Base-by-base conservation (phyloP, 441 rosid species). In the Manihot esculenta region DNA sequence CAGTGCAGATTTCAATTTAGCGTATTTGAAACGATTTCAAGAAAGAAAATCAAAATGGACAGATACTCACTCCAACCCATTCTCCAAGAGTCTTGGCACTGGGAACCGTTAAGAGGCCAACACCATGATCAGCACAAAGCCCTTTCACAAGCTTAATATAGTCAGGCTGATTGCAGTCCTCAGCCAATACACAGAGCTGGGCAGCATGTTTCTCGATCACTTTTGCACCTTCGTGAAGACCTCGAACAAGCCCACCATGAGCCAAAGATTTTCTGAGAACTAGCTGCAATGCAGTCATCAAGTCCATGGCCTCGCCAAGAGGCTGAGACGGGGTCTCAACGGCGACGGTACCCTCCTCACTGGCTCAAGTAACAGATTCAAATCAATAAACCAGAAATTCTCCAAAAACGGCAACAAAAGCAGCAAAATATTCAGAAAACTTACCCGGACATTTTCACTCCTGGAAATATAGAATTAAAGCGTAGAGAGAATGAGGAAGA, bases 61-160 rank as follows among this genome's bases (percentile, higher is more conserved):
- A 38, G 54, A 51, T 42, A 87, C 96, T 86, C 83, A 94, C 99
- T 54, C 99, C 99, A 75, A 97, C 97, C 99, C 99, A 94, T 73
- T 94, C 97, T 24, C 99, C 99, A 0, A 92, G 97, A 49, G 95
- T 82, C 78, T 92, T 90, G 23, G 97, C 92, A 80, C 89, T 87
- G n/a, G 97, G 97, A 26, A 88, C 97, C 0, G 84, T 83, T 56
- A 94, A 68, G 76, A 94, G 72, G 64, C 80, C 82, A 17, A 89
- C 86, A 21, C 81, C 82, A 79, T 89, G 97, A 61, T 92, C 97
- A 60, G 84, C 88, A 27, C 99, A 94, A 26, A 94, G 97, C 17
- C 89, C 93, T 73, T 92, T 94, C 6, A 92, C 97, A 74, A 94
- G 84, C 77, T 94, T 88, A 45, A 91, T 83, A 58, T 90, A 92